Evolutionary conservation across 345 rosid species (phyloP).

Genomic region (Moringa oleifera): DNA sequence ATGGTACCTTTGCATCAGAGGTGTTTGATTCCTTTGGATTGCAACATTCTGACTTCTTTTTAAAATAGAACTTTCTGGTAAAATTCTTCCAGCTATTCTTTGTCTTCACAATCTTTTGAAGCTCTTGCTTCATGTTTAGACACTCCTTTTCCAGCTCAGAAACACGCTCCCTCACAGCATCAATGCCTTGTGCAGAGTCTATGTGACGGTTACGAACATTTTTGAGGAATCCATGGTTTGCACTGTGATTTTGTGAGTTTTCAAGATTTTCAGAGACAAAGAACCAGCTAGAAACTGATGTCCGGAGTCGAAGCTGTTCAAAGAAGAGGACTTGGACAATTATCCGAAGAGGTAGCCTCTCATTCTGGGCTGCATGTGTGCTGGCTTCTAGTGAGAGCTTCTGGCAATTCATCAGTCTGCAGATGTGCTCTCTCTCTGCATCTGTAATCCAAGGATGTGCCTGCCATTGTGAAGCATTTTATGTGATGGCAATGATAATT

Average conservation of each 20-base stretch:
- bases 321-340: slow-evolving; percentile 76
- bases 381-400: slow-evolving; percentile 81
- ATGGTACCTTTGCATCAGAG: slow-evolving; percentile 21
- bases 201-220: slow-evolving; percentile 14
- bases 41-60: slow-evolving; percentile 51
- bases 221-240: slow-evolving; percentile 24
- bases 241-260: slow-evolving; percentile 35
- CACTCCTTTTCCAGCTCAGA: slow-evolving; percentile 68
- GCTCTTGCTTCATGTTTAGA: slow-evolving; percentile 54
- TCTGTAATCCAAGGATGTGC: slow-evolving; percentile 82
- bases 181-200: slow-evolving; percentile 20
- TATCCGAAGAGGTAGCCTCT: slow-evolving; percentile 72
- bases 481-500: not conserved
- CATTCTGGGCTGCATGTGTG: slow-evolving; percentile 85
- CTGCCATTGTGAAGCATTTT: slow-evolving; percentile 28
- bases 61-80: slow-evolving; percentile 43
- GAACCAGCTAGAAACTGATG: slow-evolving; percentile 71
- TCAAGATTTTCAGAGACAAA: slow-evolving; percentile 60
- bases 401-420: slow-evolving; percentile 79
- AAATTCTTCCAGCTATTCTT: slow-evolving; percentile 57
- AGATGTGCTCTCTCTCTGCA: slow-evolving; percentile 64
- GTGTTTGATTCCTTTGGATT: slow-evolving; percentile 35
- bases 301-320: slow-evolving; percentile 69
- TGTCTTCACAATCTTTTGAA: slow-evolving; percentile 49
- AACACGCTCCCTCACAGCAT: slow-evolving; percentile 48